These are phyloP conservation scores for Camelina neglecta DNA, from an alignment of 345 rosid genomes.

Conservation along the genomic window DNA sequence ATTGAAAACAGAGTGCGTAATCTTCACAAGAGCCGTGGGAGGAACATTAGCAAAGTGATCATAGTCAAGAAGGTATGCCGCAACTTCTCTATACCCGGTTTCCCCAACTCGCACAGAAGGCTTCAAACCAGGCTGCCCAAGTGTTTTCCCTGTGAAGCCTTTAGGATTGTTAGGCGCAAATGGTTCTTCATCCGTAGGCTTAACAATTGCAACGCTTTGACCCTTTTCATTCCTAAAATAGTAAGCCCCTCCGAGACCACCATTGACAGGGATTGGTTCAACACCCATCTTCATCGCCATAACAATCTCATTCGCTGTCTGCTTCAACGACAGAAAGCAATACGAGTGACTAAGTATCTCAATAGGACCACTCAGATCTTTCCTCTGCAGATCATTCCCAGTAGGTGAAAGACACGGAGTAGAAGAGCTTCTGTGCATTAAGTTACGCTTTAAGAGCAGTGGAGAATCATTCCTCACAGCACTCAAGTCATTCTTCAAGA, in stretches of 20 bases:
- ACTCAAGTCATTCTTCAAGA: slow-evolving; percentile 60
- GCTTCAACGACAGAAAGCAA: slow-evolving; percentile 46
- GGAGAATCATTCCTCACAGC: slow-evolving; percentile 65
- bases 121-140: slow-evolving; percentile 77
- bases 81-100: slow-evolving; percentile 76
- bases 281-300: slow-evolving; percentile 59
- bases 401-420: slow-evolving; percentile 68
- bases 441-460: slow-evolving; percentile 58
- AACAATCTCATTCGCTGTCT: slow-evolving; percentile 51
- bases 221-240: slow-evolving; percentile 63
- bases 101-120: slow-evolving; percentile 79
- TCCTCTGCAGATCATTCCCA: slow-evolving; percentile 55
- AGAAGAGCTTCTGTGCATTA: slow-evolving; percentile 62
- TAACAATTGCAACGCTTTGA: slow-evolving; percentile 66
- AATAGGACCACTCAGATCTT: slow-evolving; percentile 57
- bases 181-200: slow-evolving; percentile 84
- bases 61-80: slow-evolving; percentile 70
- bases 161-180: slow-evolving; percentile 89
- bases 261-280: slow-evolving; percentile 53
- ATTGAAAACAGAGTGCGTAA: slow-evolving; percentile 67
- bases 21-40: slow-evolving; percentile 70
- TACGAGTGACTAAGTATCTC: slow-evolving; percentile 59
- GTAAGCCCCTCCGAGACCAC: slow-evolving; percentile 73
- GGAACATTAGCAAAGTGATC: slow-evolving; percentile 75
- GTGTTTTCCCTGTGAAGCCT: slow-evolving; percentile 73